Evolutionary conservation across 345 rosid genomes (phyloP), one percentile per base, ranked within the genome.

Genomic region (Lepidium africanum): DNA sequence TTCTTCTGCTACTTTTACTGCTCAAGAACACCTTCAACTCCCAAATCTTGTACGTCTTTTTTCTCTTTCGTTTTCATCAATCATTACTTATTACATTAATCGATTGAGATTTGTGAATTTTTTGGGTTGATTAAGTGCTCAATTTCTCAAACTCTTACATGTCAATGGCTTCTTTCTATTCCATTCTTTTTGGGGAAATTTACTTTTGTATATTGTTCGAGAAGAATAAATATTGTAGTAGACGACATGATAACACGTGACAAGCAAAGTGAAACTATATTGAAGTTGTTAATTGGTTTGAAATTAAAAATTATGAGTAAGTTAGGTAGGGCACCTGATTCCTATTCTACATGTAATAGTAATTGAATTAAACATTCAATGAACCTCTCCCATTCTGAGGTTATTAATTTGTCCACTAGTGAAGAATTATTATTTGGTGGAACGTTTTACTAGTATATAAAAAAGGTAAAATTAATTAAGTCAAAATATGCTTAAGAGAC

Each of bases 1-100:
- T 75, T 68, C 78, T 68, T 69, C 74, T 48, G 74, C 78, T 75
- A 38, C 70, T 75, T 60, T 55, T 75, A 51, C 65, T 68, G 65
- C 74, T 68, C 69, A 54, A 67, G 78, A 69, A 62, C 74, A 62
- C 39, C 74, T 69, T 40, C 65, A 75, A 75, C 78, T 74, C 10
- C 65, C 65, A 21, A 62, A 63, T 69, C 65, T 55, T 69, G 78
- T 75, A 75, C 41, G 78, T 53, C 39, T 36, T 15, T 60, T 23
- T 21, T 36, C 30, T 50, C 50, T 17, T 58, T 45, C 16, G 3
- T 45, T 54, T 47, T 53, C 21, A 2, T 63, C 55, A 0, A 7
- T 6, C 5, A 19, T 30, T n/a, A n/a, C n/a, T n/a, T n/a, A n/a
- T n/a, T n/a, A n/a, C n/a, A n/a, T n/a, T n/a, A n/a, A n/a, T n/a